Percentiles rank a stretch among this genome's conserved stretches.
Evolutionary conservation across 2,329 filamentous ascomycete genomes (phyloP).

Genomic region (Fusarium coffeatum): DNA sequence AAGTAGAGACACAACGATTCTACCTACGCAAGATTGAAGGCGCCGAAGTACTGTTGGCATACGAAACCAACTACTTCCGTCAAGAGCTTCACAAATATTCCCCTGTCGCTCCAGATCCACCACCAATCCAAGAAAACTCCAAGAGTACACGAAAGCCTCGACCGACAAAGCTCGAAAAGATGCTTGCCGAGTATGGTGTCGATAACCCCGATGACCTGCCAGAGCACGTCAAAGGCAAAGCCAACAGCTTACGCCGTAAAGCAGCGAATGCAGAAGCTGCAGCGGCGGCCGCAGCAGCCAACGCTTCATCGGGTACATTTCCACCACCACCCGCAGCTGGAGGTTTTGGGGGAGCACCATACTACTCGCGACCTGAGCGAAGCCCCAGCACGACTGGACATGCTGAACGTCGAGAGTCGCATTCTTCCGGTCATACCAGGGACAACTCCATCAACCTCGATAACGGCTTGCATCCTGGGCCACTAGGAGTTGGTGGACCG

Average conservation of each 20-base stretch:
- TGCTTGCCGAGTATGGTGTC: constrained; percentile 88
- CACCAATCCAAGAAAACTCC: constrained; percentile 86
- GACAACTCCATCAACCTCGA: constrained; percentile 57
- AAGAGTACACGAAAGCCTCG: constrained; percentile 94
- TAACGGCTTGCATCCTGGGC: constrained; percentile 55
- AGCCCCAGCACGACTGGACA: constrained; percentile 47
- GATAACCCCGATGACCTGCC: constrained; percentile 92
- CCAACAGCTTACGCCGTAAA: constrained; percentile 78
- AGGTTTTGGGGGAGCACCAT: constrained; percentile 43
- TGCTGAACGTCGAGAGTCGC: constrained; percentile 44
- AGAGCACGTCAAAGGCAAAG: constrained; percentile 82
- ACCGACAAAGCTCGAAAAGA: constrained; percentile 95
- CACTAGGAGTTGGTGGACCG: constrained; percentile 58
- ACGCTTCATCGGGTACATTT: constrained; percentile 32
- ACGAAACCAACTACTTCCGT: constrained; percentile 97
- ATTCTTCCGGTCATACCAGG: constrained; percentile 46
- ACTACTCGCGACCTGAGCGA: constrained; percentile 40
- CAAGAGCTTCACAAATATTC: constrained; percentile 96
- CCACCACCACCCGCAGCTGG: constrained; percentile 35
- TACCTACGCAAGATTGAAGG: constrained; percentile 98
- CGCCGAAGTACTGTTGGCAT: constrained; percentile 89
- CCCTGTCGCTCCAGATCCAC: constrained; percentile 86
- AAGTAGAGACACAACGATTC: constrained; percentile 90
- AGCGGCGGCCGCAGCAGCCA: constrained; percentile 53
- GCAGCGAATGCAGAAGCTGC: constrained; percentile 69